A percentile compares a stretch with the other conserved stretches of the same genome.
These are phyloP conservation scores for Pseudogymnoascus sp. DNA, from an alignment of 2,329 filamentous ascomycete species.

Conservation along the genomic window DNA sequence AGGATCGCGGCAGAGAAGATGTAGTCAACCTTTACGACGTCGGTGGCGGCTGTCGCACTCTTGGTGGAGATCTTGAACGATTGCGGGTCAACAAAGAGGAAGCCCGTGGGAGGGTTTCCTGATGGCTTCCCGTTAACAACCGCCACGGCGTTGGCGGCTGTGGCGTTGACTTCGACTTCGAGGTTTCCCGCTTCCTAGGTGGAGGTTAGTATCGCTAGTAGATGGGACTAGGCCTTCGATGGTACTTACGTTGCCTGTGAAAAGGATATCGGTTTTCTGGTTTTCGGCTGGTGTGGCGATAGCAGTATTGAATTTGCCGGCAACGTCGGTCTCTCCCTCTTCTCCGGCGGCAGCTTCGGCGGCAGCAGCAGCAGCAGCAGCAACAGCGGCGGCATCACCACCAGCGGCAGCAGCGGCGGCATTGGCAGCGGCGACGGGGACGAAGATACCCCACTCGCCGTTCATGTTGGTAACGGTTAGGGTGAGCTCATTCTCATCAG, in stretches of 20 bases:
- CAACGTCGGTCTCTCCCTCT: neutral
- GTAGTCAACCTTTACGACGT: neutral
- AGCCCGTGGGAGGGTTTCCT: neutral
- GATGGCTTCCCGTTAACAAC: neutral
- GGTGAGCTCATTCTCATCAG: conserved; percentile 31
- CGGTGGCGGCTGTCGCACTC: conserved; percentile 13
- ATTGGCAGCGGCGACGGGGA: neutral
- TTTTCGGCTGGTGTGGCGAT: neutral
- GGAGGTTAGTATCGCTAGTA: neutral
- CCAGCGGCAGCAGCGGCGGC: neutral
- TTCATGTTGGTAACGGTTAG: conserved; percentile 17
- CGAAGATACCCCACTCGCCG: conserved; percentile 18
- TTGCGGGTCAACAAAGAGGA: neutral
- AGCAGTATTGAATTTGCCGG: neutral
- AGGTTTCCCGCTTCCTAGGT: conserved; percentile 23
- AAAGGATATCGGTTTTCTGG: neutral
- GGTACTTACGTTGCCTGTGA: conserved; percentile 1
- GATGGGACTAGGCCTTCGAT: neutral
- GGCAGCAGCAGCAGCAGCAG: neutral
- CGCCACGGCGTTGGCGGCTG: neutral
- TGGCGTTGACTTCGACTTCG: conserved; percentile 2
- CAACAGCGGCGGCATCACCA: neutral
- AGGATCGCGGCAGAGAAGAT: conserved; percentile 20
- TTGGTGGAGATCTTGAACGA: conserved; percentile 22
- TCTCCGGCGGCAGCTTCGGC: neutral